These are phyloP conservation scores for Hyphodiscus hymeniophilus DNA, from an alignment of 495 filamentous ascomycete species.

Conservation along the genomic window DNA sequence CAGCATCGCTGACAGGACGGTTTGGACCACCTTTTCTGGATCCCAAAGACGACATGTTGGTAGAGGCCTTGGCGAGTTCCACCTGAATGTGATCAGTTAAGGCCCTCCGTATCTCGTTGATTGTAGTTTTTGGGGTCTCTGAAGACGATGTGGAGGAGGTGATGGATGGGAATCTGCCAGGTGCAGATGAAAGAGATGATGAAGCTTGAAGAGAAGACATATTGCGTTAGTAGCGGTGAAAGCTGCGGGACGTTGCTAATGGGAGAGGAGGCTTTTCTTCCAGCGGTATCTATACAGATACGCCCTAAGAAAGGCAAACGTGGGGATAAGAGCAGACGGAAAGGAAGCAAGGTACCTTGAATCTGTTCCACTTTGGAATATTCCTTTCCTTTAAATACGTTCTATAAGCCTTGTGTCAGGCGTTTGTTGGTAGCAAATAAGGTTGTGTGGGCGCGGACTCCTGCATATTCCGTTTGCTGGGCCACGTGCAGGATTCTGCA, in stretches of 20 bases:
- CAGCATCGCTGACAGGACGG: not conserved
- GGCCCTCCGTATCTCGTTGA: too few relatives aligned
- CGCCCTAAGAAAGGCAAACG: conserved; percentile 8
- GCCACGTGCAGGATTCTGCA: conserved; percentile 12
- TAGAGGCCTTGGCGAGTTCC: too few relatives aligned
- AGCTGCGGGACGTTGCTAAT: too few relatives aligned
- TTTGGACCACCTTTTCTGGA: not conserved
- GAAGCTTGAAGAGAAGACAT: conserved; percentile 4
- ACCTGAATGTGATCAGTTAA: too few relatives aligned
- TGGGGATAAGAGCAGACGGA: not conserved
- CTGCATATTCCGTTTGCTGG: conserved; percentile 14
- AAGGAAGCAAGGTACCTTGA: conserved; percentile 1
- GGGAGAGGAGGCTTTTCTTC: too few relatives aligned
- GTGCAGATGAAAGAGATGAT: not conserved
- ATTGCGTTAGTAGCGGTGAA: not conserved
- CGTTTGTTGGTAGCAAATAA: conserved; percentile 19
- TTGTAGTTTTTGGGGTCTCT: too few relatives aligned
- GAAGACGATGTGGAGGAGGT: too few relatives aligned
- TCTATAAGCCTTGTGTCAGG: not conserved
- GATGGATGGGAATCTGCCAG: too few relatives aligned
- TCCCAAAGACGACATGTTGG: not conserved
- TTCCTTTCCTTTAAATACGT: not conserved
- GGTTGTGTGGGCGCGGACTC: conserved; percentile 1
- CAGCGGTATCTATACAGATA: conserved; percentile 11
- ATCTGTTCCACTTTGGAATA: not conserved